phyloP scores from a whole-genome alignment of 2,329 filamentous ascomycete genomes.

The Talaromyces piceae region DNA sequence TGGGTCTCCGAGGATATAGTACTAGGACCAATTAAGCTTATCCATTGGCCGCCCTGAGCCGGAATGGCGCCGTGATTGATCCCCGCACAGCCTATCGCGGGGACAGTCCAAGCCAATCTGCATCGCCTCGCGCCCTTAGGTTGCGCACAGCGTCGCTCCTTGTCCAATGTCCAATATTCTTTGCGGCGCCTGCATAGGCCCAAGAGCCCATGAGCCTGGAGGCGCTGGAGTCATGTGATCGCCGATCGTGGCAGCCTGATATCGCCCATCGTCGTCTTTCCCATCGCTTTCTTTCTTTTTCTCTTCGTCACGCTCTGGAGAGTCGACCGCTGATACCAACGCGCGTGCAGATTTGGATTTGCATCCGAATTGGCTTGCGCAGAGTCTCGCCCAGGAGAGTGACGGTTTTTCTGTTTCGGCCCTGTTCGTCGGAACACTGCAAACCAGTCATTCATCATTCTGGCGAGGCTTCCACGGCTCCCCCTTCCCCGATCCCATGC shows the following conservation, averaged over 20 bases:
- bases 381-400: slow-evolving; percentile 10
- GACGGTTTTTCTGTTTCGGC: slow-evolving; percentile 22
- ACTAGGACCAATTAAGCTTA: neutral
- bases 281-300: slow-evolving; percentile 28
- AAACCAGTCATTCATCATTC: slow-evolving; percentile 16
- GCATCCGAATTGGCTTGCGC: slow-evolving; percentile 5
- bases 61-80: neutral
- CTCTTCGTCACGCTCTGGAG: slow-evolving; percentile 40
- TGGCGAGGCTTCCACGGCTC: slow-evolving; percentile 48
- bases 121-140: neutral
- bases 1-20: neutral
- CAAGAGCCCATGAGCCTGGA: neutral
- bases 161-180: too few relatives aligned
- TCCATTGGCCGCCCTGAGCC: neutral
- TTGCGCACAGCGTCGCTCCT: neutral
- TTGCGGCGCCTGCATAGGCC: neutral
- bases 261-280: neutral
- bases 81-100: neutral
- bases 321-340: slow-evolving; percentile 31
- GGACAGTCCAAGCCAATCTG: neutral
- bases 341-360: slow-evolving; percentile 20
- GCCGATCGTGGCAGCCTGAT: neutral
- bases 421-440: slow-evolving; percentile 10
- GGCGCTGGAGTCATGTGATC: neutral
- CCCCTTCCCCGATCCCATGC: slow-evolving; percentile 32